These are phyloP conservation scores for Trichosporon sp. DNA, from an alignment of 1,284 basidiomycete species.

Conservation along the genomic window DNA sequence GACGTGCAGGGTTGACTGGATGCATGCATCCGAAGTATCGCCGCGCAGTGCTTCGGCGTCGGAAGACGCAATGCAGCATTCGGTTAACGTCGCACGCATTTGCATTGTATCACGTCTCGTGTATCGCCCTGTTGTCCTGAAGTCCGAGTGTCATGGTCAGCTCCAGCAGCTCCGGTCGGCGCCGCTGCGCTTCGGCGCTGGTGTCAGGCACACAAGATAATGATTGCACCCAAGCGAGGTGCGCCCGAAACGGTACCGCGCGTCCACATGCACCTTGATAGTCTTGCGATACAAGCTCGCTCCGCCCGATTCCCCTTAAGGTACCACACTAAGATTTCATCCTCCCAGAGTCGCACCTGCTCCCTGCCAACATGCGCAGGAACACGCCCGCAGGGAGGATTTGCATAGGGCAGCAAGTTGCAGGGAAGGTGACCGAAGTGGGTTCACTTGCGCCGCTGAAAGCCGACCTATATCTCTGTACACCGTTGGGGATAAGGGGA, in stretches of 20 bases:
- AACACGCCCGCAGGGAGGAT: not conserved
- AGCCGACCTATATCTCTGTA: too few relatives aligned
- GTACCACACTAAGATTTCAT: conserved; percentile 5
- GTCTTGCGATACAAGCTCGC: not conserved
- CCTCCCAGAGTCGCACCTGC: not conserved
- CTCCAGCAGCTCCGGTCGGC: too few relatives aligned
- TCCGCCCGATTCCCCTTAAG: not conserved
- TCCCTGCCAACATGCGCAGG: not conserved
- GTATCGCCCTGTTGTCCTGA: not conserved
- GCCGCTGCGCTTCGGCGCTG: too few relatives aligned
- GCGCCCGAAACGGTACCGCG: not conserved
- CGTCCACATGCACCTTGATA: conserved; percentile 4
- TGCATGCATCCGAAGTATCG: too few relatives aligned
- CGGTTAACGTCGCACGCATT: not conserved
- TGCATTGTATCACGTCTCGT: not conserved
- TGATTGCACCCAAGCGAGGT: not conserved
- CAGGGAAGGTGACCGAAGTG: not conserved
- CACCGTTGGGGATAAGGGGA: not conserved
- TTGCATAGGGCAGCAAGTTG: not conserved
- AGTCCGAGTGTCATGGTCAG: not conserved
- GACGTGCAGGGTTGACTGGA: too few relatives aligned
- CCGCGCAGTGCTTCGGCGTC: not conserved
- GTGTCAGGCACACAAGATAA: conserved; percentile 7
- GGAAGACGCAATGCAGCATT: not conserved
- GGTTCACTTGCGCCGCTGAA: not conserved